Conservation (phyloP, 805 yeast genomes). For the Schwanniomyces polymorphus region DNA sequence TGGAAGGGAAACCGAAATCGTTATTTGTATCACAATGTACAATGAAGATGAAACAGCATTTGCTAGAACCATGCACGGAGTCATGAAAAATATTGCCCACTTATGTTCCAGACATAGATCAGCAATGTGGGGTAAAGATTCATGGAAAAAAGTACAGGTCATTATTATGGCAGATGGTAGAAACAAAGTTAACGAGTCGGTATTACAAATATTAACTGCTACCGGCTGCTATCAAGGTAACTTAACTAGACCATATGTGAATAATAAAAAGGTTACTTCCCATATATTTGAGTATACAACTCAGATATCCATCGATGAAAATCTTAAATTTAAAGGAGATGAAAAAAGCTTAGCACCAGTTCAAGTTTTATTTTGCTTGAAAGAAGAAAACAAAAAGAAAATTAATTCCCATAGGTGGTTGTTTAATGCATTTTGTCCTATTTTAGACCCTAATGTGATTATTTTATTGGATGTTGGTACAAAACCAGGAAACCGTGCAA, state of each 20-base stretch:
- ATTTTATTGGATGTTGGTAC: slow-evolving; percentile 96
- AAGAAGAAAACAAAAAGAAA: slow-evolving; percentile 89
- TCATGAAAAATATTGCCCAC: slow-evolving; percentile 89
- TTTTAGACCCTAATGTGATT: slow-evolving; percentile 87
- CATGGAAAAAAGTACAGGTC: slow-evolving; percentile 97
- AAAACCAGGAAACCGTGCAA: slow-evolving; percentile 81
- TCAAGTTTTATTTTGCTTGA: slow-evolving; percentile 87
- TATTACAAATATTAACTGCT: slow-evolving; percentile 85
- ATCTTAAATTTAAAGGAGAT: slow-evolving; percentile 84
- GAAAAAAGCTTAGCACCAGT: slow-evolving; percentile 93
- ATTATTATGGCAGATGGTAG: slow-evolving; percentile 93
- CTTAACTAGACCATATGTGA: slow-evolving; percentile 91
- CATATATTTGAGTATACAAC: slow-evolving; percentile 96
- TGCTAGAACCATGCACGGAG: slow-evolving; percentile 92
- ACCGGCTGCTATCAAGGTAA: slow-evolving; percentile 98
- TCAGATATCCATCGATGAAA: slow-evolving; percentile 88
- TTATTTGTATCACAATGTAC: slow-evolving; percentile 94
- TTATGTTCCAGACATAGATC: slow-evolving; percentile 79
- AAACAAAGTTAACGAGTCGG: slow-evolving; percentile 80
- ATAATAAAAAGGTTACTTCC: slow-evolving; percentile 87
- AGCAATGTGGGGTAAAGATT: slow-evolving; percentile 90
- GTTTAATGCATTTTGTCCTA: slow-evolving; percentile 91
- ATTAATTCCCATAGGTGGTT: slow-evolving; percentile 98
- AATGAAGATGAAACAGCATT: slow-evolving; percentile 90
- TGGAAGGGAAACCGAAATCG: slow-evolving; percentile 89